phyloP scores from a whole-genome alignment of 148 eudicot genomes.

The Talinum fruticosum region DNA sequence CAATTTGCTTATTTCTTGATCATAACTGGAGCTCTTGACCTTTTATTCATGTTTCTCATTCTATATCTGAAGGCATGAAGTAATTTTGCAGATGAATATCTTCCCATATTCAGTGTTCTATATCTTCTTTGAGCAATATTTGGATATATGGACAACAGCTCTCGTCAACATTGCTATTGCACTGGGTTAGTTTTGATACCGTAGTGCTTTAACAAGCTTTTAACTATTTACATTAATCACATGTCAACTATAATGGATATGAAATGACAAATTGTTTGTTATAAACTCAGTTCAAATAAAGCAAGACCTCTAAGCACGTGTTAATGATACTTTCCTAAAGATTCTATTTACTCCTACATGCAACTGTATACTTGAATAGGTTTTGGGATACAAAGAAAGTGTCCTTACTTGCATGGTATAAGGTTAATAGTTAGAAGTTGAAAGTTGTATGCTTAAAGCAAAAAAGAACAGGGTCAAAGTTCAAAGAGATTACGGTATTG shows the following conservation, averaged over 20 bases:
- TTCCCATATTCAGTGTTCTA: constrained; percentile 76
- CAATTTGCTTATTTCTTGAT: constrained; percentile 1
- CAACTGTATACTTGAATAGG: no score
- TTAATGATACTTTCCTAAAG: no score
- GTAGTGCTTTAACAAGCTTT: constrained; percentile 1
- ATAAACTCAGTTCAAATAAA: no score
- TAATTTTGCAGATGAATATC: constrained; percentile 49
- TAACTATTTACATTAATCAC: background rate
- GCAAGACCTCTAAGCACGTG: no score
- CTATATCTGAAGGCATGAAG: background rate
- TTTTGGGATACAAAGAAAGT: no score
- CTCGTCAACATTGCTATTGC: constrained; percentile 63
- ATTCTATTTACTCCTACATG: no score
- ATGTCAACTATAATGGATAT: background rate
- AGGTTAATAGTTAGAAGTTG: no score
- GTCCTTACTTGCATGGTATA: no score
- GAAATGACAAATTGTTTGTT: no score
- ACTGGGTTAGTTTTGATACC: constrained; percentile 42
- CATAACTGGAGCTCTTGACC: background rate
- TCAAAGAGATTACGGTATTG: no score
- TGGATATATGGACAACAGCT: constrained; percentile 74
- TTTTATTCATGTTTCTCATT: constrained; percentile 15
- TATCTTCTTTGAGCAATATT: constrained; percentile 72
- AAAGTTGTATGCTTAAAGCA: no score
- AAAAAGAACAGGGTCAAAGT: no score